Conservation (phyloP, 345 rosid genomes). For the Camelina neglecta region DNA sequence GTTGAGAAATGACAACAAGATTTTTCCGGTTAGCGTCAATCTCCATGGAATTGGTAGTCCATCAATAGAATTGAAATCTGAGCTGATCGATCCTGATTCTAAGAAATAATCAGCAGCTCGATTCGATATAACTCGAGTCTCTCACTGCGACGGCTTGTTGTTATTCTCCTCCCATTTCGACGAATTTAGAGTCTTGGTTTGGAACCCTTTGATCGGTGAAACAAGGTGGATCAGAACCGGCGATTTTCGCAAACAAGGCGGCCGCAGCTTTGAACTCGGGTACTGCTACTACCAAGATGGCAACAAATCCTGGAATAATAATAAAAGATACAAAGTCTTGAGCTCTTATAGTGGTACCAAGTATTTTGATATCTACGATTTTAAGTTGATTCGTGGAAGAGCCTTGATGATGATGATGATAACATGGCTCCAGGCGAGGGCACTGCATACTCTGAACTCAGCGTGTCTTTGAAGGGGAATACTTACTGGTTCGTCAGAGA, state of each 20-base stretch:
- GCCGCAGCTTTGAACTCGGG: neutral
- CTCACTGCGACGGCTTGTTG: neutral
- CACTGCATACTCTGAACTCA: no score
- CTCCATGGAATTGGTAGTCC: neutral
- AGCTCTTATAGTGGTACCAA: no score
- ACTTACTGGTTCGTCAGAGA: neutral
- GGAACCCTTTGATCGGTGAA: neutral
- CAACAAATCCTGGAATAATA: neutral
- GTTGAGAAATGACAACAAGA: neutral
- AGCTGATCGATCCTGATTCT: neutral
- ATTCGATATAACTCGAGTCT: neutral
- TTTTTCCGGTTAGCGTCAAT: neutral
- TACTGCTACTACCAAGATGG: neutral
- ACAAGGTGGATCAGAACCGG: neutral
- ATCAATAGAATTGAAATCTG: neutral
- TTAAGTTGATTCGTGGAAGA: neutral
- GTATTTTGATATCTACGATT: neutral
- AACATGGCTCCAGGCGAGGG: neutral
- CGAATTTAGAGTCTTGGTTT: neutral
- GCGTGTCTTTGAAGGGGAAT: slow-evolving; percentile 9
- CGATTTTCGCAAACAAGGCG: neutral
- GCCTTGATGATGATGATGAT: slow-evolving; percentile 16
- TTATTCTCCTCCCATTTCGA: neutral
- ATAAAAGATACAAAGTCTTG: neutral
- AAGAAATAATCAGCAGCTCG: neutral